phyloP scores from a whole-genome alignment of 2,329 filamentous ascomycete genomes.

The Colletotrichum sp. region DNA sequence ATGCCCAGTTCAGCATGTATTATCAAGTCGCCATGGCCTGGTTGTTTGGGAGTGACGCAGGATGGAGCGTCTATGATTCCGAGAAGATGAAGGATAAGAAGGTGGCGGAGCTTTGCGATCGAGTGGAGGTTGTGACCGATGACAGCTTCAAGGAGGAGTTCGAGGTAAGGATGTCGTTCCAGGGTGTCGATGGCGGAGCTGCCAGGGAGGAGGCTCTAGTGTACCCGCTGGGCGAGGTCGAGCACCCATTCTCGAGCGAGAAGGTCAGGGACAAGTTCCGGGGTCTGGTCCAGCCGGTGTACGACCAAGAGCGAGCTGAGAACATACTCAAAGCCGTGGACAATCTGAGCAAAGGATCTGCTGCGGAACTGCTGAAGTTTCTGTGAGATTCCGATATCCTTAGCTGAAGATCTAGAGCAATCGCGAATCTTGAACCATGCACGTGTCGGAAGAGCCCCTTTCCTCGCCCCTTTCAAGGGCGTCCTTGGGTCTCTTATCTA shows the following conservation, averaged over 20 bases:
- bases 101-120: constrained; percentile 24
- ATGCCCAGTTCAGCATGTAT: constrained; percentile 33
- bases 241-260: constrained; percentile 25
- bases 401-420: not conserved
- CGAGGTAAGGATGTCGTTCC: constrained; percentile 3
- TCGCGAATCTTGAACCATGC: not conserved
- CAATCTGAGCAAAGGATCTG: not conserved
- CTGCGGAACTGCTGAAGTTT: not conserved
- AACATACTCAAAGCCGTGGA: not conserved
- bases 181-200: constrained; percentile 19
- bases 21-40: constrained; percentile 31
- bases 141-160: constrained; percentile 9
- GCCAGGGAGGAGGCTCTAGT: constrained; percentile 18
- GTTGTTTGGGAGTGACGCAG: constrained; percentile 26
- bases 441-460: not conserved
- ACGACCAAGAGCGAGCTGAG: not conserved
- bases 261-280: constrained; percentile 27
- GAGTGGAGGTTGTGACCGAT: constrained; percentile 21
- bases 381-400: not conserved
- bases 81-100: constrained; percentile 23
- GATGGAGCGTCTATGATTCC: constrained; percentile 28
- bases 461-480: not conserved
- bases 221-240: constrained; percentile 26
- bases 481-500: not conserved
- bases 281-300: constrained; percentile 24